These are phyloP conservation scores for Ophiobolus disseminans DNA, from an alignment of 2,329 filamentous ascomycete species.

Conservation along the genomic window DNA sequence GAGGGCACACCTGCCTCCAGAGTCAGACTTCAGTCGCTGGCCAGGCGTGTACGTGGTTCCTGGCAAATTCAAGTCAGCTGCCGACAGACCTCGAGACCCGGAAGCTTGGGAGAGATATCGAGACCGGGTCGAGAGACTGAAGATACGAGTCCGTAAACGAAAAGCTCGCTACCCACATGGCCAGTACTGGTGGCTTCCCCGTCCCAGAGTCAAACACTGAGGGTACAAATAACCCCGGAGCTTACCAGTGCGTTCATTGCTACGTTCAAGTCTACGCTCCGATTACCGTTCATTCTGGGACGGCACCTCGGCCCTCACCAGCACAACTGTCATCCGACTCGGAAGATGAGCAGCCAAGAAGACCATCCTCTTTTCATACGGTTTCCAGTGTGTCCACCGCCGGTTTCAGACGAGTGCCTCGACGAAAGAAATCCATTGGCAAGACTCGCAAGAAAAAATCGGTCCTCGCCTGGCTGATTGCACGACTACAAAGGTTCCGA, in stretches of 20 bases:
- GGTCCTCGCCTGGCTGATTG: constrained; percentile 16
- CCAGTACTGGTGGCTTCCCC: constrained; percentile 9
- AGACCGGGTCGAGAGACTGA: constrained; percentile 19
- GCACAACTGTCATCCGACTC: constrained; percentile 1
- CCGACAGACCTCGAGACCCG: constrained; percentile 13
- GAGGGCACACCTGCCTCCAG: not conserved
- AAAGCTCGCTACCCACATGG: constrained; percentile 6
- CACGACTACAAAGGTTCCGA: constrained; percentile 10
- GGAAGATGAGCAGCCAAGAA: not conserved
- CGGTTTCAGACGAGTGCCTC: too few species aligned
- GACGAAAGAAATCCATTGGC: constrained; percentile 3
- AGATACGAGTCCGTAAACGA: not conserved
- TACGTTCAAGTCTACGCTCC: constrained; percentile 20
- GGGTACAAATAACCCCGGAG: constrained; percentile 2
- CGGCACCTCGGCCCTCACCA: not conserved
- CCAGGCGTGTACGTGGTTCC: constrained; percentile 34
- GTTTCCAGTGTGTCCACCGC: not conserved
- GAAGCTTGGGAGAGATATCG: constrained; percentile 33
- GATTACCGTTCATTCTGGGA: constrained; percentile 7
- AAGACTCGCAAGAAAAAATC: constrained; percentile 13
- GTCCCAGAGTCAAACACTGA: constrained; percentile 7
- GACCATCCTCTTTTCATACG: not conserved
- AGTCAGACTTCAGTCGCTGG: constrained; percentile 25
- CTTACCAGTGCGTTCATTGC: constrained; percentile 16
- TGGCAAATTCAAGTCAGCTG: constrained; percentile 26